Conservation (phyloP, 306 rosid genomes). For the Neltuma alba region DNA sequence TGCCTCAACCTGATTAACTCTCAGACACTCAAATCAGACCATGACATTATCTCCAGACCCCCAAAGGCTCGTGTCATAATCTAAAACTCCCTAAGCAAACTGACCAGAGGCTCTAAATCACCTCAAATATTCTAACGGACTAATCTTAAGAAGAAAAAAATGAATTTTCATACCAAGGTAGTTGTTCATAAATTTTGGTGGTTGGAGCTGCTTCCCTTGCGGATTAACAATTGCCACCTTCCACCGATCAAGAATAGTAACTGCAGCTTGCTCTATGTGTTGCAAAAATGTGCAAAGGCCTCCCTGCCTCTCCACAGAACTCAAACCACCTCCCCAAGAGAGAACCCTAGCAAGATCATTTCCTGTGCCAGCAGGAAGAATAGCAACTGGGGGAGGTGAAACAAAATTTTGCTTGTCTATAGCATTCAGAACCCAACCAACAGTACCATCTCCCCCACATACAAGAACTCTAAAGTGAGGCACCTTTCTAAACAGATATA, state of each 20-base stretch:
- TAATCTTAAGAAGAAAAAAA: constrained; percentile 21
- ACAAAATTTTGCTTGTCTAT: constrained; percentile 92
- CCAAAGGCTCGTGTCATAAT: neutral
- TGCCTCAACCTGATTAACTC: constrained; percentile 1
- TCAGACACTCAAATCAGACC: neutral
- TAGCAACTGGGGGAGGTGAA: constrained; percentile 99
- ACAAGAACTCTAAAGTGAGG: constrained; percentile 93
- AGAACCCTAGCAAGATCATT: constrained; percentile 98
- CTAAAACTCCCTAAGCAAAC: constrained; percentile 7
- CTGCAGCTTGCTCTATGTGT: constrained; percentile 93
- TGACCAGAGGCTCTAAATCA: constrained; percentile 28
- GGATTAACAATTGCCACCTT: constrained; percentile 67
- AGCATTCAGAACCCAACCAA: constrained; percentile 95
- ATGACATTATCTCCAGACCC: neutral
- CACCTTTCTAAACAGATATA: constrained; percentile 90
- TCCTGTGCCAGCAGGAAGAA: constrained; percentile 99
- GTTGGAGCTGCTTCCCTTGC: constrained; percentile 69
- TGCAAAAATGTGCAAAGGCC: constrained; percentile 93
- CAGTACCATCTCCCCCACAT: constrained; percentile 99
- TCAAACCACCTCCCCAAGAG: constrained; percentile 99
- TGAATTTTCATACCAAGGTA: constrained; percentile 78
- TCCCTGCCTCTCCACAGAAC: constrained; percentile 97
- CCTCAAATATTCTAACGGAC: constrained; percentile 12
- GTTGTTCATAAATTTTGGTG: constrained; percentile 86
- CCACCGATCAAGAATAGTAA: constrained; percentile 98